Evolutionary conservation across 345 rosid genomes (phyloP).

Genomic region (Gossypioides kirkii): DNA sequence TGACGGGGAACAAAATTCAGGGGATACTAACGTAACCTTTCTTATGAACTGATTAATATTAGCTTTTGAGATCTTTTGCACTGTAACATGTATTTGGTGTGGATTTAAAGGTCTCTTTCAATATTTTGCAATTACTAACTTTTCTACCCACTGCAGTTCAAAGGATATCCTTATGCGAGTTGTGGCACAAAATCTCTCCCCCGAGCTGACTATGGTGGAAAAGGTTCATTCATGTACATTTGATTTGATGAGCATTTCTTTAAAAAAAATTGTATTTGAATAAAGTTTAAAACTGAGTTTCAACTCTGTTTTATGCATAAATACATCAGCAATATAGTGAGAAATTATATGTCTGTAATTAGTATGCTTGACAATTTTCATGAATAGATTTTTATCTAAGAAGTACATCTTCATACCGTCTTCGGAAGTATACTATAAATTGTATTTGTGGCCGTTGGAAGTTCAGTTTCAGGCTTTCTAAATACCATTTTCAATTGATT

Average conservation of each 20-base stretch:
- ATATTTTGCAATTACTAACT: conserved; percentile 13
- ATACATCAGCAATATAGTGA: neutral
- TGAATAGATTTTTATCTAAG: neutral
- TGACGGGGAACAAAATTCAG: conserved; percentile 58
- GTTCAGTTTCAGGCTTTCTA: neutral
- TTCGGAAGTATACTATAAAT: neutral
- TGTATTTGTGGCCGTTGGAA: neutral
- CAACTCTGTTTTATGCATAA: neutral
- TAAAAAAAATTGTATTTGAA: neutral
- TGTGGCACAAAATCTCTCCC: conserved; percentile 92
- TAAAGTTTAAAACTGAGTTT: neutral
- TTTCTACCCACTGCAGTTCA: conserved; percentile 44
- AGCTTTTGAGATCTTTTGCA: neutral
- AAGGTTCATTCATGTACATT: conserved; percentile 39
- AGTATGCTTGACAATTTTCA: neutral
- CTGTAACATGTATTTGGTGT: neutral
- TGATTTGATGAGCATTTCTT: neutral
- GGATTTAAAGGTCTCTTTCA: neutral
- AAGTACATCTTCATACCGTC: neutral
- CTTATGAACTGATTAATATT: conserved; percentile 11
- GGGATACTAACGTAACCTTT: conserved; percentile 78
- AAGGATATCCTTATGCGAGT: conserved; percentile 98
- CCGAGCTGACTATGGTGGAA: conserved; percentile 81
- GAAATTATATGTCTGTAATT: conserved; percentile 4
- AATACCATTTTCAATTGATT: neutral